These are phyloP conservation scores for Fusarium subglutinans DNA, from an alignment of 2,329 filamentous ascomycete species.

Conservation along the genomic window DNA sequence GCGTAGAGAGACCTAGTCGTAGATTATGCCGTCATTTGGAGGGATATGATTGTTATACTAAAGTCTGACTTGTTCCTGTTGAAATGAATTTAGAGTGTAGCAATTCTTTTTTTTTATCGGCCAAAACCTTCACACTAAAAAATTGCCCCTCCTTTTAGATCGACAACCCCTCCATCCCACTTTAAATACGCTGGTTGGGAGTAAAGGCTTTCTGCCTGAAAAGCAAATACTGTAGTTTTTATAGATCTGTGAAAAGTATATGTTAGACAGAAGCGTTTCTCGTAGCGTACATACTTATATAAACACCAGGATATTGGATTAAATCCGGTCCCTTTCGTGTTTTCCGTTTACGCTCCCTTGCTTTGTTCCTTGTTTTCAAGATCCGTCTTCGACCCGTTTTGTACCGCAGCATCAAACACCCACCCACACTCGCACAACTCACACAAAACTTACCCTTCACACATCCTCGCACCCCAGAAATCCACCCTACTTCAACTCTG, in stretches of 20 bases:
- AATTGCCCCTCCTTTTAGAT: constrained; percentile 26
- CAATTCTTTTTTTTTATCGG: not conserved
- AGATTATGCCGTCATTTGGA: not conserved
- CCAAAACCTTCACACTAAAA: constrained; percentile 2
- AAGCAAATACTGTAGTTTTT: not conserved
- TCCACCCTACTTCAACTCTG: not conserved
- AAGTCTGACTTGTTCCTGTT: not conserved
- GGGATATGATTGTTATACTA: not conserved
- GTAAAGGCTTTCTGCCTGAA: constrained; percentile 32
- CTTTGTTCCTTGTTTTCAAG: constrained; percentile 10
- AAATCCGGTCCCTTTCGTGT: not conserved
- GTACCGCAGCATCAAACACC: constrained; percentile 34
- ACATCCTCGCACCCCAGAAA: constrained; percentile 13
- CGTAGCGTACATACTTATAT: not conserved
- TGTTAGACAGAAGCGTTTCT: not conserved
- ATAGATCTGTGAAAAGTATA: not conserved
- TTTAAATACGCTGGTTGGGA: not conserved
- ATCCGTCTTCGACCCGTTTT: constrained; percentile 37
- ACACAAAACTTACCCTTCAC: constrained; percentile 34
- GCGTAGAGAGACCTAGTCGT: not conserved
- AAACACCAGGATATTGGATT: not conserved
- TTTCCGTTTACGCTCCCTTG: not conserved
- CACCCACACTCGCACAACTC: constrained; percentile 33
- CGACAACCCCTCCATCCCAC: constrained; percentile 21
- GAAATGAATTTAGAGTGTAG: not conserved